Conservation (phyloP, 2,329 filamentous ascomycete genomes). For the Colletotrichum siamense region DNA sequence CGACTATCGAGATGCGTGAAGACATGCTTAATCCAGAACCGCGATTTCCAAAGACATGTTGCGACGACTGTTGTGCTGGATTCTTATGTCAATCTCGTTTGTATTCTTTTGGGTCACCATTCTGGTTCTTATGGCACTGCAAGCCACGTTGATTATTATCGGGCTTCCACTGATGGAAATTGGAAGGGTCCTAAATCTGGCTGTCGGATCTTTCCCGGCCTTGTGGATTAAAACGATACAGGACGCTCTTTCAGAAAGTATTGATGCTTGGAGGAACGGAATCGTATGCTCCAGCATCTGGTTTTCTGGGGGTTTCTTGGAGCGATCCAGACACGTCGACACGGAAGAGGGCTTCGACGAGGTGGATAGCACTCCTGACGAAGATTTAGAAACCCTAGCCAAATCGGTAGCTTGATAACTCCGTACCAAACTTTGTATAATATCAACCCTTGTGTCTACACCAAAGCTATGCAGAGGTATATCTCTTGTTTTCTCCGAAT, state of each 20-base stretch:
- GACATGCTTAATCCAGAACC: background rate
- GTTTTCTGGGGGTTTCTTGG: background rate
- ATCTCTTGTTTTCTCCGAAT: background rate
- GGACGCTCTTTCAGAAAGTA: background rate
- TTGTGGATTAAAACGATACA: background rate
- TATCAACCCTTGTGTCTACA: background rate
- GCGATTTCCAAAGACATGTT: background rate
- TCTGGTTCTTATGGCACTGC: background rate
- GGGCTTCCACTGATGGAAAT: background rate
- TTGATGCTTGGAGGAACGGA: background rate
- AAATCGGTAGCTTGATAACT: background rate
- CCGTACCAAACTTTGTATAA: fast-evolving
- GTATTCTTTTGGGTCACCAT: background rate
- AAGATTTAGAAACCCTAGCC: background rate
- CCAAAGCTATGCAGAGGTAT: fast-evolving
- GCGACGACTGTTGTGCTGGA: background rate
- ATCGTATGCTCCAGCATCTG: background rate
- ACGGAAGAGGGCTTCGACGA: background rate
- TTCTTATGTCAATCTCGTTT: background rate
- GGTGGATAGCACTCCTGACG: background rate
- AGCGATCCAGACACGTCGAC: background rate
- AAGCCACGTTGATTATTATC: background rate
- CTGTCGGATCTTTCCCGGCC: background rate
- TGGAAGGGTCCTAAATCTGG: background rate
- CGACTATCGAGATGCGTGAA: background rate